A percentile compares a stretch with the other conserved stretches of the same genome.
These are phyloP conservation scores for Plasmodium cynomolgi DNA, from an alignment of 169 alveolate genomes.

Conservation along the genomic window DNA sequence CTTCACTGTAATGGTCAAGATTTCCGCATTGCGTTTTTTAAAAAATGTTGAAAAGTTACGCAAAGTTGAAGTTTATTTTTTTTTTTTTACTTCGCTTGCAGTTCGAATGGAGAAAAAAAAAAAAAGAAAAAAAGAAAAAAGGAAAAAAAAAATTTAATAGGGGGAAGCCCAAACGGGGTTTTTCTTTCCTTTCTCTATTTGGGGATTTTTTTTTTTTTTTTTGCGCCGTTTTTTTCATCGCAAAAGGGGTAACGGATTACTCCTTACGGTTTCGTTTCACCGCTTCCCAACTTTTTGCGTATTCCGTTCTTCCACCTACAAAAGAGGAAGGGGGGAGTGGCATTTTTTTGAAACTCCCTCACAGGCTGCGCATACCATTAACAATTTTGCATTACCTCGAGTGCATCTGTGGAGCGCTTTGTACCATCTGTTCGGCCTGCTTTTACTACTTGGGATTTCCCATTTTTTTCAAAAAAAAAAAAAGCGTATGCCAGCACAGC, in stretches of 20 bases:
- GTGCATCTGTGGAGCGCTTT: neutral
- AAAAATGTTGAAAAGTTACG: neutral
- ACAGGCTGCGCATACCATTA: neutral
- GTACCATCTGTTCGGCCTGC: neutral
- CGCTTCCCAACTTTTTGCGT: neutral
- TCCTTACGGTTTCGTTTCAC: neutral
- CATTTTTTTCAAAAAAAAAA: neutral
- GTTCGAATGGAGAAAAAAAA: neutral
- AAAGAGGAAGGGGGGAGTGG: neutral
- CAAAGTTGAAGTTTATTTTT: neutral
- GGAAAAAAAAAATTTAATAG: neutral
- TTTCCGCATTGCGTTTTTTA: neutral
- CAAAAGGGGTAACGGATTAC: neutral
- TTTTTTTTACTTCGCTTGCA: neutral
- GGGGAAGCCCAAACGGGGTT: neutral
- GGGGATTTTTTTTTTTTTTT: neutral
- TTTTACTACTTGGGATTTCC: neutral
- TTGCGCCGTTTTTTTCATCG: neutral
- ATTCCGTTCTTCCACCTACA: neutral
- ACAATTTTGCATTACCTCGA: neutral
- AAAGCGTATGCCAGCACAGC: no score
- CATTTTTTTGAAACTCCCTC: neutral
- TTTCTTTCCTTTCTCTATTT: no score
- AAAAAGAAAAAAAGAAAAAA: neutral
- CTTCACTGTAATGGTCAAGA: neutral